A percentile compares a stretch with the other conserved stretches of the same genome.
phyloP scores from a whole-genome alignment of 2,329 filamentous ascomycete species.

The Helotiales sp. region DNA sequence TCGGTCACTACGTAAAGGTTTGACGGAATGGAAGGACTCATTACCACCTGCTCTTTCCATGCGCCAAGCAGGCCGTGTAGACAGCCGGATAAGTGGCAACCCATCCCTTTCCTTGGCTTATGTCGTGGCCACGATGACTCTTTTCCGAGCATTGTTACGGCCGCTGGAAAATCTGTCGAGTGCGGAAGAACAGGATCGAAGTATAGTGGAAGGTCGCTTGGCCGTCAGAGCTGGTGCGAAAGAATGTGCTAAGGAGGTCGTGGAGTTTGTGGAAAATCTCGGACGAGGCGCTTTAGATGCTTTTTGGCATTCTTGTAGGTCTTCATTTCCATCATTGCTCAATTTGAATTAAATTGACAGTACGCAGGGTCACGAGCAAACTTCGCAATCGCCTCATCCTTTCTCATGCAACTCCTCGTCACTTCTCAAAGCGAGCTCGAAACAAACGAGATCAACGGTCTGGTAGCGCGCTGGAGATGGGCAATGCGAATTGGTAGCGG shows the following conservation, averaged over 20 bases:
- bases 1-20: constrained; percentile 35
- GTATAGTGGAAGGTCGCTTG: constrained; percentile 30
- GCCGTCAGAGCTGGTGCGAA: constrained; percentile 41
- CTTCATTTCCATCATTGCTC: neutral
- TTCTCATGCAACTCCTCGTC: constrained; percentile 42
- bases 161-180: constrained; percentile 40
- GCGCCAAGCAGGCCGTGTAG: constrained; percentile 33
- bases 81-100: constrained; percentile 40
- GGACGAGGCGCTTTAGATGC: constrained; percentile 39
- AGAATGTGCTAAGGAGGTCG: constrained; percentile 42
- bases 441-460: constrained; percentile 37
- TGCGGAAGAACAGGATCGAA: constrained; percentile 37
- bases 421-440: constrained; percentile 38
- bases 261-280: constrained; percentile 42
- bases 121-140: constrained; percentile 45
- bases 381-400: constrained; percentile 43
- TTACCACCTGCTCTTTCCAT: constrained; percentile 37
- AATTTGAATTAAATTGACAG: neutral
- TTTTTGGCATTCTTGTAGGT: constrained; percentile 42
- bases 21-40: constrained; percentile 43
- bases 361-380: constrained; percentile 41
- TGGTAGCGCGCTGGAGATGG: constrained; percentile 41
- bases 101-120: constrained; percentile 43
- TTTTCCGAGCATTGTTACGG: constrained; percentile 43
- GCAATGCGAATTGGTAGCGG: constrained; percentile 40